These are phyloP conservation scores for Globisporangium polare DNA, from an alignment of 352 stramenopile species.

Conservation along the genomic window DNA sequence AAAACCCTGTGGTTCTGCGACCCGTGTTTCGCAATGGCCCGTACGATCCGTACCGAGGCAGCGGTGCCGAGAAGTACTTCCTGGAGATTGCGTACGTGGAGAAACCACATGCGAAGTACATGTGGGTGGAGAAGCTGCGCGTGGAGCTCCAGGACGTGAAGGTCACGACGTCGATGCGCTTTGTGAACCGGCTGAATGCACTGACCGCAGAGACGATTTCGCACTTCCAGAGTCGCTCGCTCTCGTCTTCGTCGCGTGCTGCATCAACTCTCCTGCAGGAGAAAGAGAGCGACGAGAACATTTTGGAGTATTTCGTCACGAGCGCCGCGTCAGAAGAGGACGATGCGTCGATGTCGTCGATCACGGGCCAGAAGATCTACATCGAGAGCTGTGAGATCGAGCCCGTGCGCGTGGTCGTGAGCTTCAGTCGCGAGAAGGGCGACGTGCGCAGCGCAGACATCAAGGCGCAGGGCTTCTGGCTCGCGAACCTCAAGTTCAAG, in stretches of 20 bases:
- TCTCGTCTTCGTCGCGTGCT: conserved; percentile 37
- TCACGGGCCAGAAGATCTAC: conserved; percentile 78
- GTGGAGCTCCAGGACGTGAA: conserved; percentile 68
- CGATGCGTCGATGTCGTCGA: conserved; percentile 53
- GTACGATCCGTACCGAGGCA: conserved; percentile 14
- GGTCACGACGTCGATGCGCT: conserved; percentile 74
- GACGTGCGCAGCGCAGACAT: conserved; percentile 25
- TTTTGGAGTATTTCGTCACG: conserved; percentile 70
- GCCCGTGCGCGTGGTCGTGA: conserved; percentile 70
- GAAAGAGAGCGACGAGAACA: conserved; percentile 34
- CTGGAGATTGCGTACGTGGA: conserved; percentile 66
- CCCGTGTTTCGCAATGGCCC: conserved; percentile 31
- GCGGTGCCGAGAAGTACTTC: conserved; percentile 45
- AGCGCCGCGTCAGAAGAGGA: conserved; percentile 33
- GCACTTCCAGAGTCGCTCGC: conserved; percentile 65
- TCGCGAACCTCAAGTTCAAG: conserved; percentile 80
- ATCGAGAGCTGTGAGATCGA: conserved; percentile 65
- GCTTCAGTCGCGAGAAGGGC: conserved; percentile 70
- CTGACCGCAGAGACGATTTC: conserved; percentile 57
- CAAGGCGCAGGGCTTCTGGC: conserved; percentile 56
- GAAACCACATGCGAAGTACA: conserved; percentile 67
- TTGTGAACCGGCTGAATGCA: conserved; percentile 64
- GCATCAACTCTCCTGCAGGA: conserved; percentile 27
- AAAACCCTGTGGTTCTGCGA: conserved; percentile 61
- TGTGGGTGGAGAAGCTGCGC: conserved; percentile 54